Conservation (phyloP, 495 filamentous ascomycete species). For the Lasiosphaeria hispida region DNA sequence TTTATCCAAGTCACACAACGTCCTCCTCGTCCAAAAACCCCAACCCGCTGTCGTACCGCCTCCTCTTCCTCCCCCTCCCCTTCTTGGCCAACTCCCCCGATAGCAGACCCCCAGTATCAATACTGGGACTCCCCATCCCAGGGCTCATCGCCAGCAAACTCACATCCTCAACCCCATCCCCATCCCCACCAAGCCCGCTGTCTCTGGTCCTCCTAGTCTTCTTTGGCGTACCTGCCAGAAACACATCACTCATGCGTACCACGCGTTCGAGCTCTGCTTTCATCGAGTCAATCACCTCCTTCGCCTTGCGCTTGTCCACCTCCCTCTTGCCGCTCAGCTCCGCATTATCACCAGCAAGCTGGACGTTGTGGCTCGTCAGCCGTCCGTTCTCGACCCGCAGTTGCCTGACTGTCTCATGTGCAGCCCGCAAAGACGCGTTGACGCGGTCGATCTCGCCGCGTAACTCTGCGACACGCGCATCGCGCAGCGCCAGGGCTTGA, state of each 20-base stretch:
- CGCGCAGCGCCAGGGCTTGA: slow-evolving; percentile 40
- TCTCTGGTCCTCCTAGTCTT: slow-evolving; percentile 18
- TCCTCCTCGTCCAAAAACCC: slow-evolving; percentile 63
- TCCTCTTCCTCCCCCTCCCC: slow-evolving; percentile 38
- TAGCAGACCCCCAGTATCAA: slow-evolving; percentile 22
- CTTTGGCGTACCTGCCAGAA: slow-evolving; percentile 24
- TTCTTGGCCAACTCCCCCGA: slow-evolving; percentile 32
- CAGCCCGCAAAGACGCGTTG: slow-evolving; percentile 33
- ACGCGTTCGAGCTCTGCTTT: slow-evolving; percentile 43
- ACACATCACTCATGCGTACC: slow-evolving; percentile 36
- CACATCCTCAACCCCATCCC: not conserved
- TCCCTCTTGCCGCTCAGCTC: slow-evolving; percentile 33
- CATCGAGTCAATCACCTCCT: slow-evolving; percentile 52
- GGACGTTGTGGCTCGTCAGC: slow-evolving; percentile 24
- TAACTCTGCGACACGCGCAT: slow-evolving; percentile 43
- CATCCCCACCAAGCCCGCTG: slow-evolving; percentile 9
- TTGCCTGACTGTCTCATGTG: slow-evolving; percentile 35
- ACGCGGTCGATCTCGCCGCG: slow-evolving; percentile 37
- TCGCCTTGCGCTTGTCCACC: slow-evolving; percentile 46
- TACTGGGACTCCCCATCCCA: not conserved
- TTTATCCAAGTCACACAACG: slow-evolving; percentile 20
- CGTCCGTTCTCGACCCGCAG: slow-evolving; percentile 39
- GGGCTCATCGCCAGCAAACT: not conserved
- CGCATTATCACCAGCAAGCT: slow-evolving; percentile 37
- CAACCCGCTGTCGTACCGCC: slow-evolving; percentile 61